Base-by-base conservation (phyloP, 2,329 filamentous ascomycete genomes). In the Ophiostoma pallidulum region DNA sequence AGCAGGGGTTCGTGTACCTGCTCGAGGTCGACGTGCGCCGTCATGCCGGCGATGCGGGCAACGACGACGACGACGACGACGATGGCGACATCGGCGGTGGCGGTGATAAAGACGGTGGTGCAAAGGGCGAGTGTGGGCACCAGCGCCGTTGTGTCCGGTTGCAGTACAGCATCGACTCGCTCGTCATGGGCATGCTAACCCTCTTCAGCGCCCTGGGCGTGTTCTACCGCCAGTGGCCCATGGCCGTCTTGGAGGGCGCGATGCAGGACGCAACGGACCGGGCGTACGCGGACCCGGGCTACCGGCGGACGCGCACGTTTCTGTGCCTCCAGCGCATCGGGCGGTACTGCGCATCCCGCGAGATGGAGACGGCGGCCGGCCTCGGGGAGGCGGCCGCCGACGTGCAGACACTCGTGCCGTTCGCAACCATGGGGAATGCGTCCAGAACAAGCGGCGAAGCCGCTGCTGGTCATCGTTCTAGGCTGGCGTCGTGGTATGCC, bases 201-300 rank as follows among this genome's bases (percentile, higher is more conserved):
- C 52, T 53, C 13, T 47, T 52, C 8, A 22, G 24, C 38, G 24
- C 18, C 13, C 50, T 54, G n/a, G 48, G 42, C 24, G 48, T 52
- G 16, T 55, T 54, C 28, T 20, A 35, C 13, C 8, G 22, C 14
- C 47, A 49, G 24, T 51, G 49, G 53, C 49, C 53, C 2, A 6
- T 10, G n/a, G 6, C 36, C 3, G 38, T 50, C 2, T 9, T 48
- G 10, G 35, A 40, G 2, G 31, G 29, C 5, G 41, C 47, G 12
- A 31, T 43, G n/a, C 38, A 37, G 3, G 16, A n/a, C 14, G 49
- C 41, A 4, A 45, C 33, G 1, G 28, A 18, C 14, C 38, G 39
- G 6, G 44, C 33, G 4, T 8, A 12, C 10, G n/a, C 10, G 8
- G 40, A 33, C 28, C 13, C 8, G n/a, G 8, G 6, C 2, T 50